Evolutionary conservation across 106 monocot genomes (phyloP), one percentile per base, ranked within the genome.

Genomic region (Dactylorhiza incarnata): DNA sequence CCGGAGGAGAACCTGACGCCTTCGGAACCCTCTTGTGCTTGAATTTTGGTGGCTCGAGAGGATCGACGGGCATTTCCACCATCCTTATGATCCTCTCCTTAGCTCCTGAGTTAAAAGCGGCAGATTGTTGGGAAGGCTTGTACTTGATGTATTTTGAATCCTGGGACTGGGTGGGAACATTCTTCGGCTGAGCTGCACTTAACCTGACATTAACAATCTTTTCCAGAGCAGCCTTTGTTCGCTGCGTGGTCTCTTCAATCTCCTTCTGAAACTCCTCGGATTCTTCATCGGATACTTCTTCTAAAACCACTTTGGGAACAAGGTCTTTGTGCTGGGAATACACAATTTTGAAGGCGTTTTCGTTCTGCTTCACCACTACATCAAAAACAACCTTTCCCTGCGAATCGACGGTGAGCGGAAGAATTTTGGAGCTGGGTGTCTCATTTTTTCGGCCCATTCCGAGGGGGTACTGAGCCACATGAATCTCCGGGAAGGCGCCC

Each of bases 401-500:
- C 6, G 99, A 87, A 79, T 99, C 94, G 6, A 99, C 99, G 17
- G 99, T 99, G 19, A 94, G 78, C 1, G 94, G 83, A 9, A 99
- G 86, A 48, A 94, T 94, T 73, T 99, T 94, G 26, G 94, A 88
- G 8, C 94, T 83, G 8, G 89, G 80, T 77, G 91, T 99, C 74
- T 89, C 86, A 68, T 90, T 89, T 59, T 84, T 86, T 15, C 94
- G 82, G 22, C 99, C 94, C 99, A 99, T 99, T 46, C 87, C 89
- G 24, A 94, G 85, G 10, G 99, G 93, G 56, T 99, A 99, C 83
- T 99, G 99, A 4, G 88, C 91, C 0, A 99, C 91, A 72, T 91
- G 93, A 72, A 99, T 94, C 80, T 99, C 99, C 17, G 99, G 99
- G 76, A 94, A 99, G 46, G 99, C 99, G n/a, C 99, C 99, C 0